Percentiles rank a stretch among this genome's conserved stretches.
phyloP scores from a whole-genome alignment of 345 rosid species.

The Dovyalis caffra region DNA sequence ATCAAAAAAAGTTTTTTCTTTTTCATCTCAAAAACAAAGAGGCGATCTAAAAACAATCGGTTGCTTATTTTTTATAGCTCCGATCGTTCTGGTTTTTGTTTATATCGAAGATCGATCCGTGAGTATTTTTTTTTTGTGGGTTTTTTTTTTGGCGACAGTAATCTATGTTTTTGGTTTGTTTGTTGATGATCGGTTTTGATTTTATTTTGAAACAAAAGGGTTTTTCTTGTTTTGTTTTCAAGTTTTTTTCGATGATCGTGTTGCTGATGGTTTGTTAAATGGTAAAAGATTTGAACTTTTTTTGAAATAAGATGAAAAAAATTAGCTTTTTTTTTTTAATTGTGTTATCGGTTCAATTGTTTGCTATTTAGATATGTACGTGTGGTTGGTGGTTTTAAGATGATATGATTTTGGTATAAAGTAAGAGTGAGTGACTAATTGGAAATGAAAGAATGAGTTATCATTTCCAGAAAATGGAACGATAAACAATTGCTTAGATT shows the following conservation, averaged over 20 bases:
- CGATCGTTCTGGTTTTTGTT: conserved; percentile 42
- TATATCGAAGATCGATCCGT: conserved; percentile 48
- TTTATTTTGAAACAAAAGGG: not conserved
- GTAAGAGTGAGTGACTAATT: conserved; percentile 2
- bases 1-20: not conserved
- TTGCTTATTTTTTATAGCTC: not conserved
- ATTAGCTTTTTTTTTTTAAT: not conserved
- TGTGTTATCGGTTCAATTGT: not conserved
- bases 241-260: conserved; percentile 36
- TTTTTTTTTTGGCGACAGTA: conserved; percentile 6
- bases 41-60: conserved; percentile 15
- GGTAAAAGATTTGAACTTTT: not conserved
- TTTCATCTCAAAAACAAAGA: not conserved
- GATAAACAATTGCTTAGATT: conserved; percentile 12
- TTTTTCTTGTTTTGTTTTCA: too few relatives aligned
- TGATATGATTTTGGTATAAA: not conserved
- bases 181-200: not conserved
- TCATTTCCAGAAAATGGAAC: conserved; percentile 19
- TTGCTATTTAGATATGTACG: not conserved
- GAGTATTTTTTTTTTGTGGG: conserved; percentile 29
- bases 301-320: not conserved
- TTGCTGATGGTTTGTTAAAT: conserved; percentile 3
- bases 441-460: conserved; percentile 1
- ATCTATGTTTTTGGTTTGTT: not conserved
- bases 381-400: not conserved